Evolutionary conservation across 176 grass and related monocot genomes (phyloP).

Genomic region (Echinochloa phyllopogon): DNA sequence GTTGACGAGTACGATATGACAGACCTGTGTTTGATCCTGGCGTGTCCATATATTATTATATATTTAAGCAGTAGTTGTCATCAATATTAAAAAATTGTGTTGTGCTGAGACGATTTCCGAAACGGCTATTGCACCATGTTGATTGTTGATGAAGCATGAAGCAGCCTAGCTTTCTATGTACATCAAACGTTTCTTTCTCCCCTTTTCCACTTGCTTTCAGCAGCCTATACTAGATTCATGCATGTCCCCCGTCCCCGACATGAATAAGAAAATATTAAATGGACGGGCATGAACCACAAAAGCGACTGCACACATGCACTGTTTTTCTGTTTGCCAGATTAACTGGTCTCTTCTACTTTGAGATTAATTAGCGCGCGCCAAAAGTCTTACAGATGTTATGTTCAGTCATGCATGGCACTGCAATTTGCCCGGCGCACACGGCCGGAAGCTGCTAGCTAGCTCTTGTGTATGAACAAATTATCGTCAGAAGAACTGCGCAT

Average conservation of each 20-base stretch:
- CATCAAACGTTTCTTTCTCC: slow-evolving; percentile 12
- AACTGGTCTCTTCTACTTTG: neutral
- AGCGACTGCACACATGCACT: neutral
- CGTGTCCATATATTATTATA: neutral
- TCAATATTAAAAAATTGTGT: neutral
- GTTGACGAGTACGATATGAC: slow-evolving; percentile 41
- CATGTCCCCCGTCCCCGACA: neutral
- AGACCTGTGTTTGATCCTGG: neutral
- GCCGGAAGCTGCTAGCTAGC: too few relatives aligned
- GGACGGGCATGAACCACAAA: neutral
- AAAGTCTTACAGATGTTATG: too few relatives aligned
- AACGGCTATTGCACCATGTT: neutral
- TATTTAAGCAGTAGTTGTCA: neutral
- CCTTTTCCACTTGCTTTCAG: slow-evolving; percentile 21
- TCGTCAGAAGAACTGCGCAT: too few relatives aligned
- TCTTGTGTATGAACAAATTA: too few relatives aligned
- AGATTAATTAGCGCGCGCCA: neutral
- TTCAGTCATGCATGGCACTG: too few relatives aligned
- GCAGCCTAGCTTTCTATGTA: neutral
- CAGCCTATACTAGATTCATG: neutral
- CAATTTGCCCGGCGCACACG: too few relatives aligned
- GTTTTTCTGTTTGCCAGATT: neutral
- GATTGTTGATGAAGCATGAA: slow-evolving; percentile 16
- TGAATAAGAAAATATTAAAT: neutral
- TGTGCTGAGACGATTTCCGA: neutral